A percentile compares a stretch with the other conserved stretches of the same genome.
These are phyloP conservation scores for Antrodiella citrinella DNA, from an alignment of 768 basidiomycete species.

Conservation along the genomic window DNA sequence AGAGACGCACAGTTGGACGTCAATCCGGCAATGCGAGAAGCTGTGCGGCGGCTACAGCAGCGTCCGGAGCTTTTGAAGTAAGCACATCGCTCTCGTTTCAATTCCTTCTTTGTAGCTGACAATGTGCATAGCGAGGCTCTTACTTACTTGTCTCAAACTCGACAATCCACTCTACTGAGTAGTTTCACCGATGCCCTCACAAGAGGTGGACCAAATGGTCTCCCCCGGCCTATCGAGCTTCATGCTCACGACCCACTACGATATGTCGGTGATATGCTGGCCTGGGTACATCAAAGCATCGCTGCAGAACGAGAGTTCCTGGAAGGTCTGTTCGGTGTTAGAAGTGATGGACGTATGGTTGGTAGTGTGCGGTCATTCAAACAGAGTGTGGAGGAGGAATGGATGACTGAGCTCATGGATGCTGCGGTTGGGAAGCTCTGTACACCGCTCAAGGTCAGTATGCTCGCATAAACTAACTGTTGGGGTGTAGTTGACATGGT, in stretches of 20 bases:
- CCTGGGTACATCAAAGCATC: constrained; percentile 95
- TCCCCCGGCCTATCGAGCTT: constrained; percentile 90
- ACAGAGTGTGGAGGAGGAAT: constrained; percentile 60
- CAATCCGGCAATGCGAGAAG: constrained; percentile 53
- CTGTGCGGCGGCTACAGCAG: constrained; percentile 62
- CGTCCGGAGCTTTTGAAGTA: constrained; percentile 76
- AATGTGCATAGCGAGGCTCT: constrained; percentile 58
- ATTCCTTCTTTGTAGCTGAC: constrained; percentile 16
- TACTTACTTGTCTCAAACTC: constrained; percentile 66
- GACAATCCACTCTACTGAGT: constrained; percentile 72
- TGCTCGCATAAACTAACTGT: not conserved
- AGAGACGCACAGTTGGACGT: constrained; percentile 72
- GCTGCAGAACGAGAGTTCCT: constrained; percentile 94
- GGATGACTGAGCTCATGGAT: constrained; percentile 78
- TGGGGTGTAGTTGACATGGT: not conserved
- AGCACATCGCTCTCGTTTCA: constrained; percentile 18
- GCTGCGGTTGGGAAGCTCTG: constrained; percentile 75
- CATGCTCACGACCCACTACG: constrained; percentile 97
- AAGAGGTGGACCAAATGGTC: constrained; percentile 74
- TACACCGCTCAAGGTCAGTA: constrained; percentile 76
- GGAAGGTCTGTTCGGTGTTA: constrained; percentile 75
- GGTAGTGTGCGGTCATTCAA: constrained; percentile 54
- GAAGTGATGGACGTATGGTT: constrained; percentile 62
- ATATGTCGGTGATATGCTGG: constrained; percentile 97
- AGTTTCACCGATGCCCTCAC: constrained; percentile 85